Conservation (phyloP, 257 asterid species). For the Oldenlandia corymbosa region DNA sequence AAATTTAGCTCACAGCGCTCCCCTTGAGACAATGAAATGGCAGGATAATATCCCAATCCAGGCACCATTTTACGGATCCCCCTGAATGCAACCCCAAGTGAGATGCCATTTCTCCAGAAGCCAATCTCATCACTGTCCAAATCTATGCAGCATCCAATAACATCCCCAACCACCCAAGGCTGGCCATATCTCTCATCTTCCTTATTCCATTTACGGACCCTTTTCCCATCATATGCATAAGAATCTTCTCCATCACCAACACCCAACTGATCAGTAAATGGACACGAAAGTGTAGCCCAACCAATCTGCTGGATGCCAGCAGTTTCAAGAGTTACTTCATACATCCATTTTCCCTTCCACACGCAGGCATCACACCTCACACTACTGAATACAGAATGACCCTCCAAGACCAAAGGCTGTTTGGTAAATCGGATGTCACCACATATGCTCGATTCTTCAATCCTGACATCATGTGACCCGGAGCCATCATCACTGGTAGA, state of each 20-base stretch:
- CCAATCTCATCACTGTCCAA: conserved; percentile 66
- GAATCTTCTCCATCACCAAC: conserved; percentile 96
- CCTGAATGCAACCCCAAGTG: conserved; percentile 85
- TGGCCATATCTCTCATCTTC: conserved; percentile 79
- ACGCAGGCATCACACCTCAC: conserved; percentile 83
- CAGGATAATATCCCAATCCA: conserved; percentile 95
- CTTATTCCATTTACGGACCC: conserved; percentile 85
- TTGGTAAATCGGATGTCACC: conserved; percentile 73
- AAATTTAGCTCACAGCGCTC: conserved; percentile 91
- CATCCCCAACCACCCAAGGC: conserved; percentile 93
- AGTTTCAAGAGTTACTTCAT: conserved; percentile 91
- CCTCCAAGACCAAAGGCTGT: conserved; percentile 69
- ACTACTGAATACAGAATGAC: conserved; percentile 85
- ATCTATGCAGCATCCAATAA: conserved; percentile 93
- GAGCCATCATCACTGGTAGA: conserved; percentile 42
- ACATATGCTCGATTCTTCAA: conserved; percentile 76
- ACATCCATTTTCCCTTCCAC: conserved; percentile 99
- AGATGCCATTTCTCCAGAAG: conserved; percentile 77
- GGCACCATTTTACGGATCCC: conserved; percentile 94
- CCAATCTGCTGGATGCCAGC: conserved; percentile 92
- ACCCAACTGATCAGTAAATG: conserved; percentile 82
- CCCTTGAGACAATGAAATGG: conserved; percentile 92
- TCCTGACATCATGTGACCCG: conserved; percentile 37
- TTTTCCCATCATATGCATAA: conserved; percentile 89
- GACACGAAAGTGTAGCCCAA: conserved; percentile 87